Percentiles rank a stretch among this genome's conserved stretches.
Evolutionary conservation across 23 red algal genomes (phyloP).

Genomic region (Rhodosorus marinus): DNA sequence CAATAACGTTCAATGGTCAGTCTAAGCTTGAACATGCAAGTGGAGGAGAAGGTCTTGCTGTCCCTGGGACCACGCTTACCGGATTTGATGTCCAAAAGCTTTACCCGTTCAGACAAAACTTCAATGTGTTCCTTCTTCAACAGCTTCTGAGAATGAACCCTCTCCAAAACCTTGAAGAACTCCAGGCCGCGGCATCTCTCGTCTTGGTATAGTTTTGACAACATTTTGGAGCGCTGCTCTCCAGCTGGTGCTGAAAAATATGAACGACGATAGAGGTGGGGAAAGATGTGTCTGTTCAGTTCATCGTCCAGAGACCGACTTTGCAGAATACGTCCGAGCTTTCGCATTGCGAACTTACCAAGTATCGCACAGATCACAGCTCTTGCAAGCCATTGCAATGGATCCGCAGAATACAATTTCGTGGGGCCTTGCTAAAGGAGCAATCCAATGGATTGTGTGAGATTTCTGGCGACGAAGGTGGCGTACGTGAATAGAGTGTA

Average conservation of each 20-base stretch:
- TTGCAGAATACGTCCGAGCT: too few species aligned
- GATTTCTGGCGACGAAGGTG: too few species aligned
- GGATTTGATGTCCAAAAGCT: slow-evolving; percentile 22
- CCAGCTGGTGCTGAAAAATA: slow-evolving; percentile 65
- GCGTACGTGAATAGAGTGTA: too few species aligned
- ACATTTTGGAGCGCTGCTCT: slow-evolving; percentile 50
- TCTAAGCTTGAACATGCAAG: too few species aligned
- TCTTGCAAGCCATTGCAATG: slow-evolving; percentile 11
- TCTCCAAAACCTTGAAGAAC: slow-evolving; percentile 36
- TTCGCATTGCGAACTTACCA: too few species aligned
- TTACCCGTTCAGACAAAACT: slow-evolving; percentile 24
- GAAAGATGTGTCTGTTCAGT: too few species aligned
- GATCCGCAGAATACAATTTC: neutral
- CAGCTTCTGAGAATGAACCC: slow-evolving; percentile 48
- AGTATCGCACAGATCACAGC: slow-evolving; percentile 69
- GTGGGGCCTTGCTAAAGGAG: too few species aligned
- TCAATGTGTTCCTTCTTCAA: slow-evolving; percentile 25
- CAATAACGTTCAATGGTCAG: too few species aligned
- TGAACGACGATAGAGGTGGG: too few species aligned
- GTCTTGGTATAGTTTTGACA: slow-evolving; percentile 56
- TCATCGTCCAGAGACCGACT: too few species aligned
- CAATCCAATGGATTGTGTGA: too few species aligned
- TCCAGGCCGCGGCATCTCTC: slow-evolving; percentile 33
- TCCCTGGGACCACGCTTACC: slow-evolving; percentile 14
- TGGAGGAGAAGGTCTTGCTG: too few species aligned